A percentile compares a stretch with the other conserved stretches of the same genome.
phyloP scores from a whole-genome alignment of 202 grass and related monocot species.

The Digitaria exilis region DNA sequence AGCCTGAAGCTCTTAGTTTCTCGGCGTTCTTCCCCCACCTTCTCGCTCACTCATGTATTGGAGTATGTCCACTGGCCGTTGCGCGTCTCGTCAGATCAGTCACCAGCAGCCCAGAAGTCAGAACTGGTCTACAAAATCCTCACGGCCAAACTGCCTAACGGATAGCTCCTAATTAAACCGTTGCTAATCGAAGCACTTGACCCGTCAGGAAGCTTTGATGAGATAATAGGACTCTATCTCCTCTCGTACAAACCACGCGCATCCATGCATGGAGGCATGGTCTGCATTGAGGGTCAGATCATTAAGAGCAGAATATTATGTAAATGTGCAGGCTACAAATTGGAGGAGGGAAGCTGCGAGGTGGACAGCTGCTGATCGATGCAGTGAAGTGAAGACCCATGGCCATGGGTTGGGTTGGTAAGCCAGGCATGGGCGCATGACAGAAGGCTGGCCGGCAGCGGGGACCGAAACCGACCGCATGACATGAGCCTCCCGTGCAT shows the following conservation, averaged over 20 bases:
- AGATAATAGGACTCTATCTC: background rate
- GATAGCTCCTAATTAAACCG: background rate
- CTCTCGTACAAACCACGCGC: background rate
- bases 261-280: background rate
- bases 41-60: background rate
- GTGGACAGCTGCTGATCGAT: background rate
- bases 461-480: conserved; percentile 33
- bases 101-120: background rate
- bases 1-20: background rate
- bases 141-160: background rate
- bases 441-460: background rate
- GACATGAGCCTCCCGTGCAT: background rate
- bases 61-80: background rate
- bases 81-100: conserved; percentile 1
- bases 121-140: background rate
- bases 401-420: background rate
- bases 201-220: background rate
- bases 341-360: background rate
- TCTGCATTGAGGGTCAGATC: background rate
- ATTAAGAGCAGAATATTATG: too few relatives aligned
- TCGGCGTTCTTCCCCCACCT: background rate
- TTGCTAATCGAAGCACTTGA: background rate
- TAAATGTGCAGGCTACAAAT: background rate
- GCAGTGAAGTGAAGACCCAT: background rate
- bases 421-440: background rate